Base-by-base conservation (phyloP, 208 protist species). In the Wallacemonas rigidus region DNA sequence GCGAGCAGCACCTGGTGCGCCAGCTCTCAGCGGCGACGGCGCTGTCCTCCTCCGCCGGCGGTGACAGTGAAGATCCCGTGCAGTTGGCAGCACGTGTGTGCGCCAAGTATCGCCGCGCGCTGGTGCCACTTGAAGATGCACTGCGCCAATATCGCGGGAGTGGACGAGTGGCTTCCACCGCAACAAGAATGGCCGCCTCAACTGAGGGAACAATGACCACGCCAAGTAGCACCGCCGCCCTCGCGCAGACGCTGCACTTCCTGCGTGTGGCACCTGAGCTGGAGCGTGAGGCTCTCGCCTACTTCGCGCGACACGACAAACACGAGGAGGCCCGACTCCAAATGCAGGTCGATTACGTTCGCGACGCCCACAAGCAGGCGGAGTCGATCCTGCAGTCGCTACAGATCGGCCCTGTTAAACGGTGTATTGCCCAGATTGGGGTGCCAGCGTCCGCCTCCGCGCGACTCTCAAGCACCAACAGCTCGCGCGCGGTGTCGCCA, bases 101-200 rank as follows among this genome's bases (percentile, higher is more conserved):
- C 17, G 14, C 26, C 55, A 81, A 85, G 67, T 89, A 89, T 71
- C 50, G 57, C 50, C 41, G 75, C 45, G 79, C 79, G 6, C 73
- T 92, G 9, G 58, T 55, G 3, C 72, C 75, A 43, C 62, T 92
- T 36, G 77, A 86, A 55, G 41, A 53, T 15, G 70, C 41, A 14
- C 69, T 88, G 51, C 75, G 56, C 39, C 70, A 55, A 15, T 91
- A 78, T 58, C 65, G 81, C 15, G 47, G 26, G 26, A 26, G 0
- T 26, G 26, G 26, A 26, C 26, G 26, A 26, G 26, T 26, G 26
- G 26, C 26, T 26, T 26, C 26, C n/a, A 69, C 54, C 6, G n/a
- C 54, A 58, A 36, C 54, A 35, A 12, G 6, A 58, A 58, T 7
- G 6, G 6, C 54, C 6, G 54, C 54, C 54, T 58, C 54, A 26